These are phyloP conservation scores for Thermomyces lanuginosus DNA, from an alignment of 2,329 filamentous ascomycete genomes.

Conservation along the genomic window DNA sequence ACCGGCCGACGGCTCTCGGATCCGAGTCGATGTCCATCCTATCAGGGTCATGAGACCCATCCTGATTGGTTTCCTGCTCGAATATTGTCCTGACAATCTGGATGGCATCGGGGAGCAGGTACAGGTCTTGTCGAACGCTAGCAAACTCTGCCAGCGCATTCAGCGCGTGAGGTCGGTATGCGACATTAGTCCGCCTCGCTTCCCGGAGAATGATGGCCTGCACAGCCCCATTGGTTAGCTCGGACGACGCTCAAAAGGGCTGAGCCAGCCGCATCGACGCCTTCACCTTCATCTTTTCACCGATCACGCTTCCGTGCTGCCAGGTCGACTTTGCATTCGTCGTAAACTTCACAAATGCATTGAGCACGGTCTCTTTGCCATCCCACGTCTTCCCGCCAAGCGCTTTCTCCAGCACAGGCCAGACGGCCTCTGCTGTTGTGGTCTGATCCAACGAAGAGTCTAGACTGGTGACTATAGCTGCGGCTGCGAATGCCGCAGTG, in stretches of 20 bases:
- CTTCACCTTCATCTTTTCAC: conserved; percentile 50
- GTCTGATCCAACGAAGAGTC: conserved; percentile 38
- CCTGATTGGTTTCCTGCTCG: conserved; percentile 36
- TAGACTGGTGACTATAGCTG: conserved; percentile 53
- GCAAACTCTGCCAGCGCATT: conserved; percentile 55
- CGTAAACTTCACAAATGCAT: conserved; percentile 63
- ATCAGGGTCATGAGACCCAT: too few relatives aligned
- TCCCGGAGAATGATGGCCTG: conserved; percentile 59
- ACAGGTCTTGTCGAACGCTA: conserved; percentile 49
- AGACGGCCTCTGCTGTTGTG: conserved; percentile 50
- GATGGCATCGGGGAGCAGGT: conserved; percentile 52
- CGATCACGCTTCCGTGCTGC: conserved; percentile 41
- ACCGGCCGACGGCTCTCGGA: conserved; percentile 23
- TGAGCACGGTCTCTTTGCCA: conserved; percentile 73
- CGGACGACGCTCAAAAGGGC: conserved; percentile 3
- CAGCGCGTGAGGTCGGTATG: conserved; percentile 64
- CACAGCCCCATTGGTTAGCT: conserved; percentile 5
- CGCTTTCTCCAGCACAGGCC: conserved; percentile 70
- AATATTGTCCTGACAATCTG: conserved; percentile 48
- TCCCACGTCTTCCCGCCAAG: conserved; percentile 80
- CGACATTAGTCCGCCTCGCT: conserved; percentile 78
- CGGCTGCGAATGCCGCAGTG: conserved; percentile 64
- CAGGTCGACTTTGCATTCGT: conserved; percentile 45
- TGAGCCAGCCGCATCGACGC: conserved; percentile 1
- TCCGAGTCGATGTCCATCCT: conserved; percentile 53